Evolutionary conservation across 179 eudicot species (phyloP).

Genomic region (Beta corolliflora): DNA sequence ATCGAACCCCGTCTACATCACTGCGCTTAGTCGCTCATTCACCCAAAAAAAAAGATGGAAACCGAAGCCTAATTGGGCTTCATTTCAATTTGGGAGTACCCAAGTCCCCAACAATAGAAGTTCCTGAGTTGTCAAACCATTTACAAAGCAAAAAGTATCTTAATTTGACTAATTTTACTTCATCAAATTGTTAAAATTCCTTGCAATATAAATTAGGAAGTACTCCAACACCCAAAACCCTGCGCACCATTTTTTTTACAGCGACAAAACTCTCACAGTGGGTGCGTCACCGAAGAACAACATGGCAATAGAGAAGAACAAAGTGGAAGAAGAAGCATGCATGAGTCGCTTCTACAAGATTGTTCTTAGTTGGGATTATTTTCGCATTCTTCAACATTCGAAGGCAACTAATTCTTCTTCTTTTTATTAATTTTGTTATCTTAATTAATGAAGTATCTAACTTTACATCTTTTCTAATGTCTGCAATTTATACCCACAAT

Average conservation of each 20-base stretch:
- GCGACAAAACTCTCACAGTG: not conserved
- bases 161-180: too few relatives aligned
- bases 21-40: too few relatives aligned
- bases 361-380: slow-evolving; percentile 88
- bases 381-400: slow-evolving; percentile 47
- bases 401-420: slow-evolving; percentile 27
- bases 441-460: not conserved
- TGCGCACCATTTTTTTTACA: not conserved
- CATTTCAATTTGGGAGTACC: too few relatives aligned
- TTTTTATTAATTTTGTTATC: not conserved
- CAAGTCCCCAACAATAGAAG: too few relatives aligned
- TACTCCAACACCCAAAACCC: not conserved
- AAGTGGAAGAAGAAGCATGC: slow-evolving; percentile 29
- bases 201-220: too few relatives aligned
- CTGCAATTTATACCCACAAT: not conserved
- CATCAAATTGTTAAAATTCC: too few relatives aligned
- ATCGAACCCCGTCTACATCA: too few relatives aligned
- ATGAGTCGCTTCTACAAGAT: slow-evolving; percentile 63
- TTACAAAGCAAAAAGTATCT: too few relatives aligned
- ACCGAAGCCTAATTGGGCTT: too few relatives aligned
- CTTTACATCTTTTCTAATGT: not conserved
- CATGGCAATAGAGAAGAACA: slow-evolving; percentile 37
- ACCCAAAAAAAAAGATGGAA: too few relatives aligned
- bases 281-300: too few relatives aligned
- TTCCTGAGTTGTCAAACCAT: too few relatives aligned